These are phyloP conservation scores for Nemania sp. DNA, from an alignment of 2,329 filamentous ascomycete species.

Conservation along the genomic window DNA sequence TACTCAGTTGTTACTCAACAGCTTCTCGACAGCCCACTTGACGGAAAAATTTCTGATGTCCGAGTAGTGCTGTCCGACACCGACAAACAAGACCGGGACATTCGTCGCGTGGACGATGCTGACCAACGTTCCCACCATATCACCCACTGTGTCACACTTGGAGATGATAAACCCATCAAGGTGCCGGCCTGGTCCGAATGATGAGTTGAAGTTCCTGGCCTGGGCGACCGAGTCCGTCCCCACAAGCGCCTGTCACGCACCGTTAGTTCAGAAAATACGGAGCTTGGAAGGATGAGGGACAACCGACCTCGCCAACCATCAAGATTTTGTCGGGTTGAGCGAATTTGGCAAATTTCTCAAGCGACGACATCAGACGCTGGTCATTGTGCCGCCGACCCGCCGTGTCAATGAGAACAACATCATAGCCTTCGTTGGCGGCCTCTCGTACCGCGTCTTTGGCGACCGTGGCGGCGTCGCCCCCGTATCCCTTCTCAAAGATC, in stretches of 20 bases:
- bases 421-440: constrained; percentile 75
- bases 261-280: constrained; percentile 20
- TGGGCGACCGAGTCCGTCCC: constrained; percentile 95
- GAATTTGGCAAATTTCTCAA: constrained; percentile 97
- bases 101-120: constrained; percentile 97
- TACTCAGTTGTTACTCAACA: constrained; percentile 56
- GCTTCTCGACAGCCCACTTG: constrained; percentile 70
- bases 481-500: constrained; percentile 95
- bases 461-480: constrained; percentile 94
- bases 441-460: constrained; percentile 90
- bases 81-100: constrained; percentile 93
- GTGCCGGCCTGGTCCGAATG: constrained; percentile 78
- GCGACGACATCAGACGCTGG: constrained; percentile 89
- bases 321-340: constrained; percentile 97
- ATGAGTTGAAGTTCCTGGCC: constrained; percentile 92
- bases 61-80: constrained; percentile 70
- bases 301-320: constrained; percentile 76
- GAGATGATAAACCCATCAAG: constrained; percentile 98
- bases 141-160: constrained; percentile 98
- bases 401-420: constrained; percentile 96
- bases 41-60: constrained; percentile 72
- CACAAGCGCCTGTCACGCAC: constrained; percentile 69
- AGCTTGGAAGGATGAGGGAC: constrained; percentile 1
- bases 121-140: constrained; percentile 95
- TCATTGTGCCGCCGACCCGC: constrained; percentile 95